These are phyloP conservation scores for Pseudopyricularia cyperi DNA, from an alignment of 2,329 filamentous ascomycete genomes.

Conservation along the genomic window DNA sequence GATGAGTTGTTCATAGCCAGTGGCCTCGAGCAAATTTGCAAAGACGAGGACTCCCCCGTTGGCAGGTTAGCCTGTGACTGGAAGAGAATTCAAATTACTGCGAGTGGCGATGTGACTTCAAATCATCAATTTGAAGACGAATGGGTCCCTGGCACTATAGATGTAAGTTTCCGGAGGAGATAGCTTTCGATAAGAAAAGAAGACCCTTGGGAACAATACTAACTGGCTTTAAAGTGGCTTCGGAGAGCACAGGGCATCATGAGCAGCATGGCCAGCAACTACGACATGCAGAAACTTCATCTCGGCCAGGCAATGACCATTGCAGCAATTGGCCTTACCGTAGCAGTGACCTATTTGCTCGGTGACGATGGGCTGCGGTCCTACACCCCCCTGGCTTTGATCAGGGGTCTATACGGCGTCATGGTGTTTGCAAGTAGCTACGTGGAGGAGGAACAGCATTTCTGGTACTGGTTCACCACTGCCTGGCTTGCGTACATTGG, in stretches of 20 bases:
- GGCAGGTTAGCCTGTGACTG: constrained; percentile 58
- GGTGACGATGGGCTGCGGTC: constrained; percentile 5
- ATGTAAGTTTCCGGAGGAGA: constrained; percentile 16
- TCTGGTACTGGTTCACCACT: constrained; percentile 87
- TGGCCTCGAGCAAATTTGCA: constrained; percentile 11
- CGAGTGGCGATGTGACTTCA: background rate
- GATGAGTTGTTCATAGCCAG: constrained; percentile 25
- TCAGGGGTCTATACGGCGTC: constrained; percentile 52
- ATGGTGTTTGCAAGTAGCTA: constrained; percentile 99
- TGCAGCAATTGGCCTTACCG: constrained; percentile 24
- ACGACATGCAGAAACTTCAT: constrained; percentile 54
- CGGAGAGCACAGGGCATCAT: constrained; percentile 63
- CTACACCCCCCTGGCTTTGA: constrained; percentile 30
- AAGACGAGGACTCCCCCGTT: constrained; percentile 28
- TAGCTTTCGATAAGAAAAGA: background rate
- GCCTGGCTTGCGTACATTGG: constrained; percentile 51
- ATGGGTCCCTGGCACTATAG: constrained; percentile 30
- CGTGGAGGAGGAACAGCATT: constrained; percentile 96
- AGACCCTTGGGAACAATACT: background rate
- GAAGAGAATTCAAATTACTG: constrained; percentile 25
- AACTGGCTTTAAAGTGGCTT: constrained; percentile 41
- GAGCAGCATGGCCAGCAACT: constrained; percentile 86
- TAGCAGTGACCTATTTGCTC: constrained; percentile 19
- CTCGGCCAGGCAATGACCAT: constrained; percentile 27
- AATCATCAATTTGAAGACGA: constrained; percentile 17